Conservation (phyloP, 805 yeast genomes). For the Hyphopichia homilentoma region DNA sequence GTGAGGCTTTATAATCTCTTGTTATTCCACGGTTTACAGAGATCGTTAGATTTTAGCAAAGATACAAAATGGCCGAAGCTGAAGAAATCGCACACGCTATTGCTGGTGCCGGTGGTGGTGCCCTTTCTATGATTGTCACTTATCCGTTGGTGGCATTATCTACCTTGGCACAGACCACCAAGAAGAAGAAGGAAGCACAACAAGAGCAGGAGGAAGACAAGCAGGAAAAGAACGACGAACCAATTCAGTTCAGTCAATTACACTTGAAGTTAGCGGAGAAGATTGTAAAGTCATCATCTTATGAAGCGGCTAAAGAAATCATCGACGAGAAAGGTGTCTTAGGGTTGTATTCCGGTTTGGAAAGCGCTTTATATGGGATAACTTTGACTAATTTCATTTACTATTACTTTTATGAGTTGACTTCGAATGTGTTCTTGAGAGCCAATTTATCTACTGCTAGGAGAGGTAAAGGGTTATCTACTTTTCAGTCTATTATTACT, state of each 20-base stretch:
- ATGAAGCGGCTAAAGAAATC: constrained; percentile 36
- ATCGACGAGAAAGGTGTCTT: constrained; percentile 55
- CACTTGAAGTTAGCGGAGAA: constrained; percentile 11
- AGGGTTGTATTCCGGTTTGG: constrained; percentile 82
- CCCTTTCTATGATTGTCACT: constrained; percentile 79
- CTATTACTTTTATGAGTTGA: constrained; percentile 84
- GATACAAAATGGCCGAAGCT: background rate
- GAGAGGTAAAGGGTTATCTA: constrained; percentile 42
- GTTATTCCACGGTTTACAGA: no score
- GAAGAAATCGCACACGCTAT: constrained; percentile 78
- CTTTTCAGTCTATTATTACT: constrained; percentile 65
- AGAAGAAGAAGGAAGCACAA: constrained; percentile 20
- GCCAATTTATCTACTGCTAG: constrained; percentile 21
- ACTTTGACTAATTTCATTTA: constrained; percentile 83
- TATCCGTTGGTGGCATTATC: constrained; percentile 87
- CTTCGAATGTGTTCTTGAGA: constrained; percentile 44
- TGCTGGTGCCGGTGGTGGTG: constrained; percentile 94
- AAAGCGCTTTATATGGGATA: constrained; percentile 83
- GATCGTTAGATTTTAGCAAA: no score
- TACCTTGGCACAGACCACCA: constrained; percentile 79
- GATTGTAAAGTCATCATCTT: constrained; percentile 14
- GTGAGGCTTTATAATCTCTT: no score
- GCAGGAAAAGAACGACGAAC: constrained; percentile 10
- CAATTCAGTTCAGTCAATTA: constrained; percentile 8
- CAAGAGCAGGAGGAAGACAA: constrained; percentile 8